These are phyloP conservation scores for Kappamyces sp. DNA, from an alignment of 192 early-diverging fungal species.

Conservation along the genomic window DNA sequence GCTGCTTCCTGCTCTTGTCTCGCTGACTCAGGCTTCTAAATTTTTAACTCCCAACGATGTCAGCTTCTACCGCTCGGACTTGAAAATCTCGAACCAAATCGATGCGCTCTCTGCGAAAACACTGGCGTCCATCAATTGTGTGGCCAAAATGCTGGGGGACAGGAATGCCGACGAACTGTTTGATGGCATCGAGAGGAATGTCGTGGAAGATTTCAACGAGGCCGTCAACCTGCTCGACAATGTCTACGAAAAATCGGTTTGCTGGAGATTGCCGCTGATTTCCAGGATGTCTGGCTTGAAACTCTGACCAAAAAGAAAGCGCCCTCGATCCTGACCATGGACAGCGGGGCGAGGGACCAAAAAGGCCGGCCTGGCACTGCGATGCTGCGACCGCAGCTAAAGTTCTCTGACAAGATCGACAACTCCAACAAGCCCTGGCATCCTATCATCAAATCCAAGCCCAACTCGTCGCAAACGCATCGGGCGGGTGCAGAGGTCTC, in stretches of 20 bases:
- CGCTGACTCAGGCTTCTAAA: constrained; percentile 20
- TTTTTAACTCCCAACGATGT: constrained; percentile 28
- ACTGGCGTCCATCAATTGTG: constrained; percentile 20
- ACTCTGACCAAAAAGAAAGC: constrained; percentile 28
- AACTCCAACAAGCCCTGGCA: constrained; percentile 77
- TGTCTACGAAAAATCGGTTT: constrained; percentile 73
- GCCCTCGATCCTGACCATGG: constrained; percentile 1
- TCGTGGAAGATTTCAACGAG: constrained; percentile 55
- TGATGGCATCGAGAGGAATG: constrained; percentile 55
- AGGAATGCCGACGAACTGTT: constrained; percentile 3
- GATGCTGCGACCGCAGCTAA: constrained; percentile 70
- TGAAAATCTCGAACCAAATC: constrained; percentile 15
- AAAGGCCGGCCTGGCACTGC: no score
- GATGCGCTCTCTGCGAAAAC: constrained; percentile 9
- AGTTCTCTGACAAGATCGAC: constrained; percentile 81
- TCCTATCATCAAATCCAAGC: constrained; percentile 74
- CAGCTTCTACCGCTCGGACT: constrained; percentile 22
- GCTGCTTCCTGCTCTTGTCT: constrained; percentile 20
- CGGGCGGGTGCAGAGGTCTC: constrained; percentile 43
- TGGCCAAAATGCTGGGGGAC: background rate
- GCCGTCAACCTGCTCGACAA: constrained; percentile 73
- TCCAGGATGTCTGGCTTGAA: constrained; percentile 69
- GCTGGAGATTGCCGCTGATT: constrained; percentile 13
- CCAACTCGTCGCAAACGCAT: constrained; percentile 65
- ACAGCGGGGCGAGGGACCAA: no score